Base-by-base conservation (phyloP, 1,284 basidiomycete genomes). In the Leccinum huronense region DNA sequence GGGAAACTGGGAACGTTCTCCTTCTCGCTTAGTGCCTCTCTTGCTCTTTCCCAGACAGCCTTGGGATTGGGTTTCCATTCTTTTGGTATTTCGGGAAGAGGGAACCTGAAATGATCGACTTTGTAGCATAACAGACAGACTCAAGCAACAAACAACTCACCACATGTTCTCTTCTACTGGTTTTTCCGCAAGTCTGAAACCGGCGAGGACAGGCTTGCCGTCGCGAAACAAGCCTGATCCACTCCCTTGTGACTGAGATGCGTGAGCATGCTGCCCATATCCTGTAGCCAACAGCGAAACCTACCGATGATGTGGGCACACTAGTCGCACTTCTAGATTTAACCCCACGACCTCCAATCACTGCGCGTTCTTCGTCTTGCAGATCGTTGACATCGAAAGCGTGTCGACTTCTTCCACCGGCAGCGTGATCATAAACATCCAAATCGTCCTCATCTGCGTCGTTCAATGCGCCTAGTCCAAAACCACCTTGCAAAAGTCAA, bases 381-480 rank as follows among this genome's bases (percentile, higher is more conserved):
- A 80, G 79, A 27, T 85, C 85, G n/a, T 73, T 75, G 36, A 80
- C 76, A 70, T 94, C 92, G 72, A 90, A 95, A 1, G 91, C 93
- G 61, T 87, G 82, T 34, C 83, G 81, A 66, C 79, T 84, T 66
- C 80, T 80, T n/a, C 78, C 76, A 5, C 75, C 66, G 45, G 69
- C 51, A 53, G 76, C 63, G 55, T 77, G 77, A 69, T 92, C 90
- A 71, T 97, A 97, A 1, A 95, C 83, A 70, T 95, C 94, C 31
- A 94, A 69, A 70, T 97, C 94, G 71, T 96, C 94, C 61, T 96
- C 93, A 56, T 95, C 94, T 0, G 90, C 91, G 62, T 93, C 90
- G 71, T 95, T 94, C 53, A 93, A 76, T 1, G 89, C 92, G n/a
- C 92, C 92, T 5, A 95, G 79, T 31, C 93, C 93, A 71, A 94